Base-by-base conservation (phyloP, 345 rosid species). In the Moricandia arvensis region DNA sequence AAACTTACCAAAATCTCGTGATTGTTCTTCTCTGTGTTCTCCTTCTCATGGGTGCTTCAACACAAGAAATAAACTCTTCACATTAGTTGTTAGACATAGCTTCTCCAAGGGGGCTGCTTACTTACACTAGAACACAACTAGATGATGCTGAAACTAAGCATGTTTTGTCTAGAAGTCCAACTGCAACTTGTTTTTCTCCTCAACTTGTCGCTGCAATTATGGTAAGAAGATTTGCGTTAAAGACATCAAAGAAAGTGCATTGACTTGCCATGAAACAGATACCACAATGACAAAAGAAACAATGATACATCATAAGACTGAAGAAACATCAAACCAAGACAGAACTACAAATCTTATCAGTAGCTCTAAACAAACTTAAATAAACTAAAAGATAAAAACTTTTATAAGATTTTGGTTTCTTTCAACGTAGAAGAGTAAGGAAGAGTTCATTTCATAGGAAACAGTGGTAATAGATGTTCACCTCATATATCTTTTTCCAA, bases 401-500 rank as follows among this genome's bases (percentile, higher is more conserved):
- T 29, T 13, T 29, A 13, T 43, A 43, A 43, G 49, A 43, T 43
- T 43, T 43, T 43, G 49, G 49, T 43, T 11, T 43, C 49, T 43
- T 27, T 58, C 8, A 59, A 5, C 17, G 11, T 13, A 16, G 6
- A 10, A 55, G 13, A 31, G 21, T 5, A 16, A 4, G 18, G 4
- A 63, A 5, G 66, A 41, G 34, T 35, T 43, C 26, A 16, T 29
- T 16, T 3, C 16, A 15, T 47, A 30, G 27, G 30, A 51, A 6
- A 13, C 47, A 30, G 26, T 49, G 26, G 37, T 53, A 63, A 35
- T 55, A n/a, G 27, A 8, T 69, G 49, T n/a, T 63, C 31, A 91
- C 97, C 97, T 83, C 73, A 41, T 70, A 68, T 67, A 90, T 51
- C n/a, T 24, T 69, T 63, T 69, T 53, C 29, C 74, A 88, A 80